These are phyloP conservation scores for Lepidium aucheri DNA, from an alignment of 345 rosid genomes.

Conservation along the genomic window DNA sequence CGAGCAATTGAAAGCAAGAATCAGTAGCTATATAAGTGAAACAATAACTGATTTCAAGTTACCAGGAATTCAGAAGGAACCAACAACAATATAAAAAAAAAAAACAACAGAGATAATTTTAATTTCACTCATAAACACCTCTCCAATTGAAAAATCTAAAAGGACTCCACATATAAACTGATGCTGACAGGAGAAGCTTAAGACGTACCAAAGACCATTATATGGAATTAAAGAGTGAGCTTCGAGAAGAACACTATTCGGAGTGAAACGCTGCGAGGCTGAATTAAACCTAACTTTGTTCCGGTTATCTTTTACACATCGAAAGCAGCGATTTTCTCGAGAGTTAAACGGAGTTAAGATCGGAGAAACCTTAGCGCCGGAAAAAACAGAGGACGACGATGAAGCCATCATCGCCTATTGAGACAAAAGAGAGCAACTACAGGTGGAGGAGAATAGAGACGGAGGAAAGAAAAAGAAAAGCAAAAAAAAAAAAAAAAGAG, in stretches of 20 bases:
- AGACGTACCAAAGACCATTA: slow-evolving; percentile 21
- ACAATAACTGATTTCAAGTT: background rate
- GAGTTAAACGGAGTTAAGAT: slow-evolving; percentile 18
- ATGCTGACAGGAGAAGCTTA: background rate
- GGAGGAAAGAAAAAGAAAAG: background rate
- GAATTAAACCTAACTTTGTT: slow-evolving; percentile 28
- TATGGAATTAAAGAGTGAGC: slow-evolving; percentile 15
- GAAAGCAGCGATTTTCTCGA: slow-evolving; percentile 19
- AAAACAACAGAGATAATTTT: background rate
- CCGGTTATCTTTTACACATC: slow-evolving; percentile 6
- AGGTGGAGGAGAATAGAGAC: background rate
- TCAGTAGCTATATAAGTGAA: background rate
- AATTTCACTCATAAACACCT: background rate
- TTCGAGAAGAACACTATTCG: slow-evolving; percentile 16
- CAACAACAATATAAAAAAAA: background rate
- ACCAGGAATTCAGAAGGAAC: background rate
- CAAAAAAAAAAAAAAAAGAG: background rate
- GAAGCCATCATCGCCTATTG: slow-evolving; percentile 32
- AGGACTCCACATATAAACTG: background rate
- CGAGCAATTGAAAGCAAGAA: background rate
- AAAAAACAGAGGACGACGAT: slow-evolving; percentile 30
- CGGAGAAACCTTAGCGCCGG: slow-evolving; percentile 27
- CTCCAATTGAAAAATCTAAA: background rate
- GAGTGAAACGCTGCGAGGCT: background rate
- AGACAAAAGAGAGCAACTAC: background rate